Conservation (phyloP, 2,329 filamentous ascomycete genomes). For the Zarea fungicola region DNA sequence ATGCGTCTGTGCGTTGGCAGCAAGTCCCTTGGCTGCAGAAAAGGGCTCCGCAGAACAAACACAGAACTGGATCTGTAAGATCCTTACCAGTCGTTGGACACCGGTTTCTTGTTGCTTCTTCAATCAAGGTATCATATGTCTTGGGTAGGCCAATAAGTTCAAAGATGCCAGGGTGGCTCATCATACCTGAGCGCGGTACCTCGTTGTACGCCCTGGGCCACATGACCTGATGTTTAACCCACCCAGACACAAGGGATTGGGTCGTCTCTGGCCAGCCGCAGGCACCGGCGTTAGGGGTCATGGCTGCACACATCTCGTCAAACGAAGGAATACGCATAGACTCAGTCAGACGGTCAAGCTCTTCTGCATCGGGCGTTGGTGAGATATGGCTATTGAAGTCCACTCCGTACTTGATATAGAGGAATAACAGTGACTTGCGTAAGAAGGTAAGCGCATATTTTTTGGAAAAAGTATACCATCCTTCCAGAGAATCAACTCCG, state of each 20-base stretch:
- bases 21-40: constrained; percentile 94
- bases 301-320: constrained; percentile 67
- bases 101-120: constrained; percentile 76
- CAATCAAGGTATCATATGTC: constrained; percentile 87
- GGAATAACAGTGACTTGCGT: constrained; percentile 75
- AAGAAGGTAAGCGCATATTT: constrained; percentile 89
- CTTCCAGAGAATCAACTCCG: constrained; percentile 47
- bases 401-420: constrained; percentile 83
- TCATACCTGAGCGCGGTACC: constrained; percentile 38
- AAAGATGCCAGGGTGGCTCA: constrained; percentile 84
- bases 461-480: constrained; percentile 57
- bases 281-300: constrained; percentile 39
- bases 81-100: constrained; percentile 92
- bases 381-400: constrained; percentile 72
- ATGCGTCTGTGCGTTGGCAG: constrained; percentile 63
- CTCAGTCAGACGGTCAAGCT: constrained; percentile 76
- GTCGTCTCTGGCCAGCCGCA: constrained; percentile 47
- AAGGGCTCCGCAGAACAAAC: constrained; percentile 92
- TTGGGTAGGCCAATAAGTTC: constrained; percentile 89
- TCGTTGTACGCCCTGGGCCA: constrained; percentile 29
- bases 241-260: constrained; percentile 52
- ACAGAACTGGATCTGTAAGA: constrained; percentile 83
- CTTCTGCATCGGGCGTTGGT: constrained; percentile 60
- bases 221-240: constrained; percentile 63
- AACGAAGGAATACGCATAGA: constrained; percentile 71